These are phyloP conservation scores for Phytopythium kandeliae DNA, from an alignment of 352 stramenopile genomes.

Conservation along the genomic window DNA sequence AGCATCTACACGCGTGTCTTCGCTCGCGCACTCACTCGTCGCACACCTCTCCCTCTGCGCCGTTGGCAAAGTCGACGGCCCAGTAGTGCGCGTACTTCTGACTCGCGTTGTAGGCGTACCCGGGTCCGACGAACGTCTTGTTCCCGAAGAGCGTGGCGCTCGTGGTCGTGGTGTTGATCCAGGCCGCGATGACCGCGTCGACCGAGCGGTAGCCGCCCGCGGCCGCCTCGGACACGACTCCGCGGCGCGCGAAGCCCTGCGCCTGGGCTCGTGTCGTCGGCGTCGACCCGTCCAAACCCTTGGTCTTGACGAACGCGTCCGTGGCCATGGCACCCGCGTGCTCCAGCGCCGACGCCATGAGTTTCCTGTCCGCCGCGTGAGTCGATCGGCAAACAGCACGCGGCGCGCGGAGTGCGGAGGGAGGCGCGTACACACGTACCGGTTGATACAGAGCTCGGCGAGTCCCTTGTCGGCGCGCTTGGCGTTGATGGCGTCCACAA, in stretches of 20 bases:
- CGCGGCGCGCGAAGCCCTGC: conserved; percentile 16
- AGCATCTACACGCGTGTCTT: too few species aligned
- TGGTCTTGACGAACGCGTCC: conserved; percentile 27
- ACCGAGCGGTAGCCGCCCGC: conserved; percentile 34
- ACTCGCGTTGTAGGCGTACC: conserved; percentile 32
- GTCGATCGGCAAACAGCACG: neutral
- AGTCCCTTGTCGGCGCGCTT: conserved; percentile 27
- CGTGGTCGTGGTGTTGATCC: conserved; percentile 35
- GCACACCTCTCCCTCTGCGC: conserved; percentile 13
- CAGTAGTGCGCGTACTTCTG: conserved; percentile 33
- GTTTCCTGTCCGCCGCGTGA: conserved; percentile 5
- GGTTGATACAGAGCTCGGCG: conserved; percentile 33
- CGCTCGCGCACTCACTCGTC: conserved; percentile 14
- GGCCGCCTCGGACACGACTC: conserved; percentile 37
- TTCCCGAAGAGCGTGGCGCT: conserved; percentile 31
- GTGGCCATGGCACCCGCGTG: conserved; percentile 30
- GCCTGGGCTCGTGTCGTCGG: conserved; percentile 19
- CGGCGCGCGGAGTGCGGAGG: neutral
- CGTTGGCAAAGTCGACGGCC: conserved; percentile 24
- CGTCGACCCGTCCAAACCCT: conserved; percentile 24
- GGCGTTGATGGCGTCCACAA: conserved; percentile 29
- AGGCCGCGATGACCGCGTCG: conserved; percentile 31
- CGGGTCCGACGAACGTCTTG: conserved; percentile 21
- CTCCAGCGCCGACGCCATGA: conserved; percentile 29
- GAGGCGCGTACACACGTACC: conserved; percentile 12